Evolutionary conservation across 306 rosid genomes (phyloP).

Genomic region (Prunus davidiana): DNA sequence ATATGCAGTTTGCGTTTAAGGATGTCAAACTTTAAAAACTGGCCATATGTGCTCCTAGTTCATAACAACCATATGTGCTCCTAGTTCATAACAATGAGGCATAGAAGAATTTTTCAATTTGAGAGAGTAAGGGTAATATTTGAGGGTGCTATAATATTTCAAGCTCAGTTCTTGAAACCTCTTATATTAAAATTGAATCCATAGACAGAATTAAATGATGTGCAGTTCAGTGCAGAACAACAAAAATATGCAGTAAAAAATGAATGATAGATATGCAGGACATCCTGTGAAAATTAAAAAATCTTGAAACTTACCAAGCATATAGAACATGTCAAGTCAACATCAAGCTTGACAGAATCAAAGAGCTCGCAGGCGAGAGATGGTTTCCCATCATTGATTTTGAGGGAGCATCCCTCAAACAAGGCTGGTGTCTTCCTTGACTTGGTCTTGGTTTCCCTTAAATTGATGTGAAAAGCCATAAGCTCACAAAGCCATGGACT

Average conservation of each 20-base stretch:
- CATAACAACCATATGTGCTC: not conserved
- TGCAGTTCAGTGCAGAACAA: not conserved
- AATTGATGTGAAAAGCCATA: conserved; percentile 87
- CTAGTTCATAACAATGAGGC: not conserved
- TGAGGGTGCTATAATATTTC: not conserved
- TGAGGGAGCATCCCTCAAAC: conserved; percentile 71
- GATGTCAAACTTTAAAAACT: not conserved
- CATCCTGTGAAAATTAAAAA: not conserved
- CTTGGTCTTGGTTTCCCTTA: conserved; percentile 56
- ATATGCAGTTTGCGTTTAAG: not conserved
- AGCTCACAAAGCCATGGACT: conserved; percentile 97
- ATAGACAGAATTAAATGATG: not conserved
- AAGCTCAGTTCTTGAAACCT: not conserved
- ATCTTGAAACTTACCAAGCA: conserved; percentile 71
- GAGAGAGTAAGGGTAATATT: not conserved
- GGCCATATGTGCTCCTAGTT: not conserved
- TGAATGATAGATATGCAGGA: not conserved
- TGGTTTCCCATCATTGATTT: conserved; percentile 69
- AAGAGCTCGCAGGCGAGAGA: conserved; percentile 77
- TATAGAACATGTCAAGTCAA: conserved; percentile 87
- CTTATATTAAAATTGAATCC: not conserved
- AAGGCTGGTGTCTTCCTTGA: conserved; percentile 38
- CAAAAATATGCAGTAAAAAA: not conserved
- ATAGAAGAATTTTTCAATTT: not conserved
- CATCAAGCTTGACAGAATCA: conserved; percentile 75